Percentiles rank a stretch among this genome's conserved stretches.
phyloP scores from a whole-genome alignment of 2,329 filamentous ascomycete genomes.

The Epichloe sylvatica region DNA sequence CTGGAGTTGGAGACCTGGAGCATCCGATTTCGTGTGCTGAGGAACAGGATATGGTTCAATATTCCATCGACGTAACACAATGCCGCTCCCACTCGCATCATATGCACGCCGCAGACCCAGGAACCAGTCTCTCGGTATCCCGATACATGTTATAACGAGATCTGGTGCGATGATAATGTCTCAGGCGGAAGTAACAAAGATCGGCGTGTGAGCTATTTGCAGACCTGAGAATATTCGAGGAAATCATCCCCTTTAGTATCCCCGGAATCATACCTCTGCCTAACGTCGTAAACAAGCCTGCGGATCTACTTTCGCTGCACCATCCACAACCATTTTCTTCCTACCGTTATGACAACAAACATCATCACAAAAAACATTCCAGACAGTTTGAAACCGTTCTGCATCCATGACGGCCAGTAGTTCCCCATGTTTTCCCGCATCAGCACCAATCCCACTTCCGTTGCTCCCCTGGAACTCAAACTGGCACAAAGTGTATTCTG shows the following conservation, averaged over 20 bases:
- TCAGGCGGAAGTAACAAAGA: neutral
- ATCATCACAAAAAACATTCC: too few species aligned
- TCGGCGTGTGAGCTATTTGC: neutral
- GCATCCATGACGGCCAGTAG: too few species aligned
- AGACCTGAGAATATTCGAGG: neutral
- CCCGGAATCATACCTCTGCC: neutral
- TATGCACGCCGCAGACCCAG: neutral
- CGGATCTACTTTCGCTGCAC: too few species aligned
- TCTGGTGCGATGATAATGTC: constrained; percentile 1
- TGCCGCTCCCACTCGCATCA: neutral
- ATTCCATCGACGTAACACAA: neutral
- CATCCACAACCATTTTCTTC: too few species aligned
- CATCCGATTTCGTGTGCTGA: neutral
- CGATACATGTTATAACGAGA: neutral
- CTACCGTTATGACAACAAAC: too few species aligned
- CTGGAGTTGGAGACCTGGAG: neutral
- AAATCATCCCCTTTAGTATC: neutral
- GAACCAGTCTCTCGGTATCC: constrained; percentile 4
- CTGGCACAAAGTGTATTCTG: too few species aligned
- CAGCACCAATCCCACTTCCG: too few species aligned
- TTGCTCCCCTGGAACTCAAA: too few species aligned
- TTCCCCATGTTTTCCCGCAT: too few species aligned
- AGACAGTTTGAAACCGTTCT: too few species aligned
- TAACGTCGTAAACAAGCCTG: too few species aligned
- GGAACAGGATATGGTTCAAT: neutral